Percentiles rank a stretch among this genome's conserved stretches.
These are phyloP conservation scores for Trichoderma sp. DNA, from an alignment of 2,329 filamentous ascomycete genomes.

Conservation along the genomic window DNA sequence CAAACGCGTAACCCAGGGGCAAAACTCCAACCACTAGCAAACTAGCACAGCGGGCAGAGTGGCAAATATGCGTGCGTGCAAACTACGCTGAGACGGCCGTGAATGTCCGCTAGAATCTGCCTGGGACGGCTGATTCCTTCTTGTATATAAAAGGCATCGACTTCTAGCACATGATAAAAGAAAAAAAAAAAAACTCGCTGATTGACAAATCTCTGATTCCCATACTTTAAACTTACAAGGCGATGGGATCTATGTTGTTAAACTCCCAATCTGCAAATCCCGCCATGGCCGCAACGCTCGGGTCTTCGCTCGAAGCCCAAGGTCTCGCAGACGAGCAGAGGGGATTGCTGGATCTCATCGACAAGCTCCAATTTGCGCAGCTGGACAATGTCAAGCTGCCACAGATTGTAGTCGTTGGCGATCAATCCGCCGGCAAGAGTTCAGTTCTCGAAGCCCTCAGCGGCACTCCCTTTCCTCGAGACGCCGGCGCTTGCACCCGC, in stretches of 20 bases:
- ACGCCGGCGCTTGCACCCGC: constrained; percentile 58
- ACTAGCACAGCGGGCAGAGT: not conserved
- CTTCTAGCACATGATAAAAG: not conserved
- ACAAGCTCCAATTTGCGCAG: constrained; percentile 52
- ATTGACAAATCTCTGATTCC: not conserved
- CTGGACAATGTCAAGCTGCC: constrained; percentile 53
- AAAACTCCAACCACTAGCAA: not conserved
- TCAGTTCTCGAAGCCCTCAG: constrained; percentile 63
- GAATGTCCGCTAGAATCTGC: not conserved
- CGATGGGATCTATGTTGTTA: constrained; percentile 22
- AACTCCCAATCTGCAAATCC: not conserved
- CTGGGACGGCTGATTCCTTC: not conserved
- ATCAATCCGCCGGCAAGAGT: constrained; percentile 63
- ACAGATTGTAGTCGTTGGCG: constrained; percentile 62
- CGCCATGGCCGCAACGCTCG: constrained; percentile 41
- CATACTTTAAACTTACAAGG: not conserved
- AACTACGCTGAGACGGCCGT: not conserved
- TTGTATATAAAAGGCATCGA: not conserved
- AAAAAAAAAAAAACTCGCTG: not conserved
- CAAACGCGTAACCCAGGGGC: constrained; percentile 5
- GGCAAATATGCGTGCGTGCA: not conserved
- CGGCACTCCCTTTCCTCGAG: constrained; percentile 57
- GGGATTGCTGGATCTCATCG: constrained; percentile 55
- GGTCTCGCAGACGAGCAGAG: constrained; percentile 54
- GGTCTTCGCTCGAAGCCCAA: constrained; percentile 47